These are phyloP conservation scores for Ophiostoma ips DNA, from an alignment of 2,329 filamentous ascomycete species.

Conservation along the genomic window DNA sequence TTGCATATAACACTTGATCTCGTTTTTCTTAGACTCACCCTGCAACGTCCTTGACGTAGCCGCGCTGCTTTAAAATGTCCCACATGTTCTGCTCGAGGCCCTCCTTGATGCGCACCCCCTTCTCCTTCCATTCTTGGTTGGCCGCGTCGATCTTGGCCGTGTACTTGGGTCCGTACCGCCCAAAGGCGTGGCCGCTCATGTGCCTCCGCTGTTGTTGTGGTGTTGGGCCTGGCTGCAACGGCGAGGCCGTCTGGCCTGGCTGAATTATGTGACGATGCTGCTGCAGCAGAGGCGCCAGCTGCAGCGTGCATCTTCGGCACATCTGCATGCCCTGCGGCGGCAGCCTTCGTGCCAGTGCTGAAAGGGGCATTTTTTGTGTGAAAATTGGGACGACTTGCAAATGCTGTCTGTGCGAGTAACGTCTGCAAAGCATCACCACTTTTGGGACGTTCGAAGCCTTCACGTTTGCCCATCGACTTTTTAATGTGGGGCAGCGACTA, in stretches of 20 bases:
- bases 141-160: conserved; percentile 30
- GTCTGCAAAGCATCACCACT: no score
- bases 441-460: no score
- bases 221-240: neutral
- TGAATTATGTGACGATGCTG: no score
- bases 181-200: conserved; percentile 10
- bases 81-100: conserved; percentile 43
- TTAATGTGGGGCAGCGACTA: neutral
- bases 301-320: conserved; percentile 11
- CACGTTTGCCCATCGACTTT: conserved; percentile 4
- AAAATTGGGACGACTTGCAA: neutral
- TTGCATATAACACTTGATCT: neutral
- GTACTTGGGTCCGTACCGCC: conserved; percentile 21
- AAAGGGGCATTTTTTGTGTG: conserved; percentile 5
- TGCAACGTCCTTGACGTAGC: conserved; percentile 59
- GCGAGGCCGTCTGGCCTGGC: neutral
- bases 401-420: no score
- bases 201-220: neutral
- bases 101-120: conserved; percentile 31
- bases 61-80: conserved; percentile 55
- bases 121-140: conserved; percentile 32
- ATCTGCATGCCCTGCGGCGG: neutral
- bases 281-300: conserved; percentile 4
- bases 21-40: conserved; percentile 38
- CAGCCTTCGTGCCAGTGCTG: conserved; percentile 5